These are phyloP conservation scores for Magnaporthiopsis incrustans DNA, from an alignment of 2,329 filamentous ascomycete genomes.

Conservation along the genomic window DNA sequence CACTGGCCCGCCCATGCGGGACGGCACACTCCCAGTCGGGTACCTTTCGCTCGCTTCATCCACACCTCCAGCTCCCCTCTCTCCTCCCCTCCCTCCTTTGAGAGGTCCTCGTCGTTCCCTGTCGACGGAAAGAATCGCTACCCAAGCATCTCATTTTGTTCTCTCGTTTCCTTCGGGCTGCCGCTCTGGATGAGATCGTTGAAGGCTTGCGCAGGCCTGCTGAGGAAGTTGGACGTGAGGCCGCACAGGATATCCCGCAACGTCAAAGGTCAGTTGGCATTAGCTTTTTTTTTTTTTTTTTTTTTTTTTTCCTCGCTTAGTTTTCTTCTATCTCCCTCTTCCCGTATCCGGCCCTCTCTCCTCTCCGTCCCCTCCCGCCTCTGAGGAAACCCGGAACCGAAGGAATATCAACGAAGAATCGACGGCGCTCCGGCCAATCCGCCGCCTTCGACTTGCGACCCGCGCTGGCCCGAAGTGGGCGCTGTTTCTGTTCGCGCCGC, in stretches of 20 bases:
- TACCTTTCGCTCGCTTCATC: slow-evolving; percentile 15
- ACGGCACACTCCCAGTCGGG: slow-evolving; percentile 8
- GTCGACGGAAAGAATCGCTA: slow-evolving; percentile 10
- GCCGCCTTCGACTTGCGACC: background rate
- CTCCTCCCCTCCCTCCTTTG: slow-evolving; percentile 14
- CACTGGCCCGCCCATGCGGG: slow-evolving; percentile 9
- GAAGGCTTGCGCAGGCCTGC: slow-evolving; percentile 9
- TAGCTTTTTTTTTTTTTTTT: background rate
- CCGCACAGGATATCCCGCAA: slow-evolving; percentile 5
- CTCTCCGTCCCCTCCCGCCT: background rate
- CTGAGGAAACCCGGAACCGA: background rate
- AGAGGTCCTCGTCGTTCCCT: slow-evolving; percentile 8
- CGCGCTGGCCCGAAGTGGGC: background rate
- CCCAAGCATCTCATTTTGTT: slow-evolving; percentile 7
- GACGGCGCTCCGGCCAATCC: background rate
- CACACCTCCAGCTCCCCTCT: slow-evolving; percentile 11
- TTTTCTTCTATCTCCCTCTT: background rate
- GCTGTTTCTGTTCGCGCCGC: background rate
- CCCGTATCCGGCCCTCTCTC: background rate
- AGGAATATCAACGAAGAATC: background rate
- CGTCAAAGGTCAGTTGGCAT: background rate
- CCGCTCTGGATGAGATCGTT: background rate
- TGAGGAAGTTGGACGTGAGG: slow-evolving; percentile 10
- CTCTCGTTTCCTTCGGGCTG: background rate
- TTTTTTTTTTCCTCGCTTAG: background rate